A percentile compares a stretch with the other conserved stretches of the same genome.
phyloP scores from a whole-genome alignment of 2,329 filamentous ascomycete species.

The Ceratocystis cacaofunesta region DNA sequence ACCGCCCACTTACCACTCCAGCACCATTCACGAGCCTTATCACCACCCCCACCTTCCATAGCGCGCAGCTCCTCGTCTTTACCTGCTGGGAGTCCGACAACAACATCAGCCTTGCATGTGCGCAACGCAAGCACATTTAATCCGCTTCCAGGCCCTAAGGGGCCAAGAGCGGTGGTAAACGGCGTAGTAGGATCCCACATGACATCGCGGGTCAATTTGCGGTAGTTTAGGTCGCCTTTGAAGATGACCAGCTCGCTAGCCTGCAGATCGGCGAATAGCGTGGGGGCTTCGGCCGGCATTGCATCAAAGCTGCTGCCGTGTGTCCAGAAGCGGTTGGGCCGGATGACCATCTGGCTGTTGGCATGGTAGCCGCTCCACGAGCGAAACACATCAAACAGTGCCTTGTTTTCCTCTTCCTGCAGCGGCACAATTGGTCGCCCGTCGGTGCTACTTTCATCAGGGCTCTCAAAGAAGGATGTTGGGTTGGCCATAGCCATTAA shows the following conservation, averaged over 20 bases:
- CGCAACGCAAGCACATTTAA: conserved; percentile 74
- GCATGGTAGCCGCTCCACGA: conserved; percentile 69
- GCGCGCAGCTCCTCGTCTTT: conserved; percentile 66
- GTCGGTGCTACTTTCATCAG: conserved; percentile 43
- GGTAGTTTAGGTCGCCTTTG: conserved; percentile 94
- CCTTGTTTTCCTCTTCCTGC: conserved; percentile 48
- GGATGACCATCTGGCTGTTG: conserved; percentile 68
- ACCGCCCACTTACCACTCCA: conserved; percentile 96
- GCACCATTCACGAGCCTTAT: conserved; percentile 67
- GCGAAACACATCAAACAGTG: conserved; percentile 63
- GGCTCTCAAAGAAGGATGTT: conserved; percentile 61
- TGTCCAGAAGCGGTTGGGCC: conserved; percentile 87
- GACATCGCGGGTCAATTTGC: conserved; percentile 78
- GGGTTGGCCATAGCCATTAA: conserved; percentile 67
- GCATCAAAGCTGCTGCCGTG: conserved; percentile 78
- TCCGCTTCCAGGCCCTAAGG: conserved; percentile 66
- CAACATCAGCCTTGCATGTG: conserved; percentile 93
- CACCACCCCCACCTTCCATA: conserved; percentile 53
- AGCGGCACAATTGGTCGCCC: conserved; percentile 31
- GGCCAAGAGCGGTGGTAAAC: conserved; percentile 72
- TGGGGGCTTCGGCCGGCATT: conserved; percentile 51
- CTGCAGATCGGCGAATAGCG: conserved; percentile 63
- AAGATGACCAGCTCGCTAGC: conserved; percentile 79
- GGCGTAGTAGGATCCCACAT: conserved; percentile 78
- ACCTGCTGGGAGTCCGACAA: conserved; percentile 71